Evolutionary conservation across 441 rosid species (phyloP).

Genomic region (Arabidopsis hybrid): DNA sequence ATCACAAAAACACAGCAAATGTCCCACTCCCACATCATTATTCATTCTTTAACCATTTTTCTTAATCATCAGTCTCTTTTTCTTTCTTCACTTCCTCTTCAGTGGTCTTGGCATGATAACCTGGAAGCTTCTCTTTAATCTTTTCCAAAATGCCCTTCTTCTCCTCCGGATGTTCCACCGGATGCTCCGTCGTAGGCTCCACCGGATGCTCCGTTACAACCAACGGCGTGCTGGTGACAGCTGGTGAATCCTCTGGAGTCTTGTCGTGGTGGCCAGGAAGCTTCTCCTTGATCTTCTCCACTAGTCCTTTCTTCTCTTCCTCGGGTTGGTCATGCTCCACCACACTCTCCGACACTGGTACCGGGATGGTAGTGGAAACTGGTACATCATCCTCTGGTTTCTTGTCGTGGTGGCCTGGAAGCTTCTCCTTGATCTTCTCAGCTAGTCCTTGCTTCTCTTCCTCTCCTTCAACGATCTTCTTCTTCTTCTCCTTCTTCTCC

Average conservation of each 20-base stretch:
- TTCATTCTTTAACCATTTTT: conserved; percentile 14
- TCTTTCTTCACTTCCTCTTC: conserved; percentile 56
- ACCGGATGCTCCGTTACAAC: conserved; percentile 7
- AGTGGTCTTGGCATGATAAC: conserved; percentile 59
- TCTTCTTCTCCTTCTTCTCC: conserved; percentile 53
- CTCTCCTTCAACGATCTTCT: conserved; percentile 52
- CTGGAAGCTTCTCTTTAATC: conserved; percentile 82
- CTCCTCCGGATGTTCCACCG: conserved; percentile 47
- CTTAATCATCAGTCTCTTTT: conserved; percentile 38
- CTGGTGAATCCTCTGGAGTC: conserved; percentile 44
- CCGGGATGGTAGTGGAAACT: not conserved
- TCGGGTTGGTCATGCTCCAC: conserved; percentile 2
- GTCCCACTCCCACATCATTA: conserved; percentile 30
- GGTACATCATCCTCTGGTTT: conserved; percentile 46
- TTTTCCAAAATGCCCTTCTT: conserved; percentile 75
- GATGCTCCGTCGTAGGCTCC: not conserved
- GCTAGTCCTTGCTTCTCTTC: conserved; percentile 70
- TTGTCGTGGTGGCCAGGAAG: conserved; percentile 65
- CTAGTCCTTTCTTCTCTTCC: conserved; percentile 49
- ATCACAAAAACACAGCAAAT: conserved; percentile 29
- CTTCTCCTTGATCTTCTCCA: conserved; percentile 72
- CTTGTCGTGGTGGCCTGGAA: conserved; percentile 64
- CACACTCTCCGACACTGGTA: not conserved
- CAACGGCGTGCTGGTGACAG: conserved; percentile 11
- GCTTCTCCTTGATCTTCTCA: conserved; percentile 71